These are phyloP conservation scores for Russula earlei DNA, from an alignment of 768 basidiomycete genomes.

Conservation along the genomic window DNA sequence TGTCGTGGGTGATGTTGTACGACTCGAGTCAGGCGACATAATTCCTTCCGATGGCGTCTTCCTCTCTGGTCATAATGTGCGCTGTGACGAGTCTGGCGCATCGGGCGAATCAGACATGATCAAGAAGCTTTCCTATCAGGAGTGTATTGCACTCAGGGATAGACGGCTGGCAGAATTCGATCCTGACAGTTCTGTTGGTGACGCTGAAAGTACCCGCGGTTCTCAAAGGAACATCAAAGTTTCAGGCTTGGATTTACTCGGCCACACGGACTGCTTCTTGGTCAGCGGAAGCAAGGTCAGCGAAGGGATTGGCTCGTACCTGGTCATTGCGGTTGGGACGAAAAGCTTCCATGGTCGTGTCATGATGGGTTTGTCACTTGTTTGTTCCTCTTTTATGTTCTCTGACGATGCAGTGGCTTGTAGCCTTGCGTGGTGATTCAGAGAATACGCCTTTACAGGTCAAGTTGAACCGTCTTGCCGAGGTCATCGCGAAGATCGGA, in stretches of 20 bases:
- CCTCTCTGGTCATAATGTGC: constrained; percentile 84
- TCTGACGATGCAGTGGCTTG: neutral
- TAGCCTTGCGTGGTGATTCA: constrained; percentile 77
- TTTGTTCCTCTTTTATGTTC: neutral
- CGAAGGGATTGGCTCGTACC: constrained; percentile 89
- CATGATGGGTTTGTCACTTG: constrained; percentile 74
- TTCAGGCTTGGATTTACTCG: constrained; percentile 24
- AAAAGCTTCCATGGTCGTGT: constrained; percentile 94
- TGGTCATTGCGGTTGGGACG: constrained; percentile 85
- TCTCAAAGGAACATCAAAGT: neutral
- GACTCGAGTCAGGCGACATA: constrained; percentile 92
- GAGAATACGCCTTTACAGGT: constrained; percentile 90
- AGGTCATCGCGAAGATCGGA: constrained; percentile 89
- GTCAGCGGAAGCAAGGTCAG: constrained; percentile 87
- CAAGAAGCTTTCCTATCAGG: constrained; percentile 72
- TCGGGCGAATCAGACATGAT: constrained; percentile 97
- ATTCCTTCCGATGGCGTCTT: constrained; percentile 95
- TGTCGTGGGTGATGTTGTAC: constrained; percentile 87
- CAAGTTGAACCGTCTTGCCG: constrained; percentile 90
- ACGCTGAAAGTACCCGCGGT: constrained; percentile 24
- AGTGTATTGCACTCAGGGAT: constrained; percentile 48
- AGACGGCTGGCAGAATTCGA: constrained; percentile 16
- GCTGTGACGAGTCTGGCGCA: constrained; percentile 92
- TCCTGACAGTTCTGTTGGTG: neutral
- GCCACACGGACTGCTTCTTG: constrained; percentile 85